Base-by-base conservation (phyloP, 768 basidiomycete genomes). In the Hirschioporus abietinus region DNA sequence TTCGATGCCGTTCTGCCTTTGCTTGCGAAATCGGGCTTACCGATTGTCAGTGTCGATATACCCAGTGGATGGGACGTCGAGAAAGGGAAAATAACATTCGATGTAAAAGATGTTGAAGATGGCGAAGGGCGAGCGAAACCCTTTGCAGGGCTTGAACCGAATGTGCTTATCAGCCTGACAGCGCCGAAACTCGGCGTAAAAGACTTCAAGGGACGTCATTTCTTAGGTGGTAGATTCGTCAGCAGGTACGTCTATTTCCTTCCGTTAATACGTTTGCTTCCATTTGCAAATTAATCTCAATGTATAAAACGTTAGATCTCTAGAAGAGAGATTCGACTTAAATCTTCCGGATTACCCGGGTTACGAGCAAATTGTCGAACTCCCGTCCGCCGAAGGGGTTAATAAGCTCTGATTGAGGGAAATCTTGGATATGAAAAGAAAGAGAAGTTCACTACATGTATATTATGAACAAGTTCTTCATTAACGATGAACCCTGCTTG, bases 1-100 rank as follows among this genome's bases (percentile, higher is more conserved):
- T 99, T 99, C 77, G 88, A 94, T 71, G 73, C 78, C 0, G 89
- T 89, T 52, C 83, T 99, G 1, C 81, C 84, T 8, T 80, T 92
- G 7, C 78, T 97, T 59, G 79, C 84, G 1, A 73, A 81, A 18
- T 88, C 89, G 4, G 75, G 81, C 7, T 80, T 93, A 17, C 96
- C 97, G 0, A 91, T 98, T 72, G 86, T 99, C 27, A 93, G 92
- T 1, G 91, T 99, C 2, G 97, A 99, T 76, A 95, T 99, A 62
- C 97, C 97, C 0, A 93, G 91, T 0, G 97, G 96, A 8, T 99
- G 97, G 97, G 88, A 95, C 72, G 94, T 99, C 25, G 93, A 96
- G 71, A 78, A 82, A 24, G 96, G 96, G 1, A 84, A 80, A 18
- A 76, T 81, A 18, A 52, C 42, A 52, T 12, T 52, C 20, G 42